Conservation (phyloP, 176 grass and related monocot genomes). For the Metroxylon sagu region DNA sequence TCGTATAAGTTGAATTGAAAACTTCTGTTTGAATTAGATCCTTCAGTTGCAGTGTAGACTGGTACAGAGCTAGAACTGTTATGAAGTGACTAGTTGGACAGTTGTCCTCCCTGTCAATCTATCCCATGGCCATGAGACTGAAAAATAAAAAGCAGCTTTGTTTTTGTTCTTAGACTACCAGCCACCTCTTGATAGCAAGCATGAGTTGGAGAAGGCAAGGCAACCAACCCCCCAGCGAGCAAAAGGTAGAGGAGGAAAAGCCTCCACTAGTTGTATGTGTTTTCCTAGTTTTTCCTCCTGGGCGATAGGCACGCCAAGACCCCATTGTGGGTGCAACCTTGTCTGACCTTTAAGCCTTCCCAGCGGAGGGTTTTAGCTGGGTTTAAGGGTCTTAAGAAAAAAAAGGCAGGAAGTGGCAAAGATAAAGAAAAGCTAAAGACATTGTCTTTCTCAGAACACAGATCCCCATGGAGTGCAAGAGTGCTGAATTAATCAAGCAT, state of each 20-base stretch:
- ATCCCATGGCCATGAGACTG: constrained; percentile 16
- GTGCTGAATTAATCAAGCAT: constrained; percentile 36
- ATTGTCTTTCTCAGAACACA: constrained; percentile 58
- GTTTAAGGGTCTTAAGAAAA: constrained; percentile 29
- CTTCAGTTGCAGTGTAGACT: constrained; percentile 37
- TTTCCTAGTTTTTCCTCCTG: constrained; percentile 16
- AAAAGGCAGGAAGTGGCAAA: constrained; percentile 7
- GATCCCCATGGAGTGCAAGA: constrained; percentile 52
- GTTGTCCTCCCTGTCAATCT: constrained; percentile 12
- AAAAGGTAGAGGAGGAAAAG: constrained; percentile 1
- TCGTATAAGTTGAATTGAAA: constrained; percentile 24
- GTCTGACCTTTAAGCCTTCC: background rate
- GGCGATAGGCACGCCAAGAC: constrained; percentile 1
- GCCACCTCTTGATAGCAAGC: background rate
- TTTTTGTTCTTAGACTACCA: background rate
- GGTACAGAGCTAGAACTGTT: constrained; percentile 45
- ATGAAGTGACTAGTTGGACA: constrained; percentile 70
- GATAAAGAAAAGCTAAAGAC: constrained; percentile 15
- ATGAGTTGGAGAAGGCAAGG: background rate
- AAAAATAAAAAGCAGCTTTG: constrained; percentile 5
- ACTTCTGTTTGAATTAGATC: constrained; percentile 38
- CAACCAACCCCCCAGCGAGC: too few relatives aligned
- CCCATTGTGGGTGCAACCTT: constrained; percentile 2
- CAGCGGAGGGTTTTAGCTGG: constrained; percentile 16
- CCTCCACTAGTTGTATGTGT: constrained; percentile 4